These are phyloP conservation scores for Heteromeles arbutifolia DNA, from an alignment of 306 rosid species.

Conservation along the genomic window DNA sequence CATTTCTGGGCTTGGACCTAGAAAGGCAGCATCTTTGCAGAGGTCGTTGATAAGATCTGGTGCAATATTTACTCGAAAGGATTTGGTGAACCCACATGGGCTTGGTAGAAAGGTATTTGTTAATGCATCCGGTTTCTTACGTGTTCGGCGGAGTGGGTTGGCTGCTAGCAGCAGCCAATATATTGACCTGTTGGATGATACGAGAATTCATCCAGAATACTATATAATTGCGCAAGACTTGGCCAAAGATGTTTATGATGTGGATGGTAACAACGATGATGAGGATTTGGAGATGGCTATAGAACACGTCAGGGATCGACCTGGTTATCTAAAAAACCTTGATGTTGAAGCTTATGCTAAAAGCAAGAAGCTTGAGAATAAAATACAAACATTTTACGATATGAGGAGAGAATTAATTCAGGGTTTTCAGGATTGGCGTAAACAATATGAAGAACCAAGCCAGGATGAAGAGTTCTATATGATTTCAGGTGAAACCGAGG, in stretches of 20 bases:
- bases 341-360: slow-evolving; percentile 71
- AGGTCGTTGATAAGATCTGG: slow-evolving; percentile 87
- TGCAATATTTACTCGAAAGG: slow-evolving; percentile 84
- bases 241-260: slow-evolving; percentile 91
- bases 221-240: slow-evolving; percentile 84
- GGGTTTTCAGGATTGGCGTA: slow-evolving; percentile 98
- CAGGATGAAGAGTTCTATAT: slow-evolving; percentile 92
- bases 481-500: slow-evolving; percentile 96
- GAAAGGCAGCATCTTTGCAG: slow-evolving; percentile 93
- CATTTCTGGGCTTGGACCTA: slow-evolving; percentile 96
- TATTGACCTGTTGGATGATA: slow-evolving; percentile 94
- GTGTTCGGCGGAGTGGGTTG: slow-evolving; percentile 89
- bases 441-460: slow-evolving; percentile 90
- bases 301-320: slow-evolving; percentile 89
- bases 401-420: slow-evolving; percentile 85
- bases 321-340: slow-evolving; percentile 68
- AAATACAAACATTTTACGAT: slow-evolving; percentile 69
- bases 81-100: slow-evolving; percentile 64
- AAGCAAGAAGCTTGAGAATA: slow-evolving; percentile 49
- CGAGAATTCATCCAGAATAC: slow-evolving; percentile 96
- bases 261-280: slow-evolving; percentile 75
- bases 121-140: slow-evolving; percentile 91
- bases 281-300: slow-evolving; percentile 97
- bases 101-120: slow-evolving; percentile 92
- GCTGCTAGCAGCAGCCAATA: slow-evolving; percentile 85